These are phyloP conservation scores for Eucalyptus rudis DNA, from an alignment of 345 rosid species.

Conservation along the genomic window DNA sequence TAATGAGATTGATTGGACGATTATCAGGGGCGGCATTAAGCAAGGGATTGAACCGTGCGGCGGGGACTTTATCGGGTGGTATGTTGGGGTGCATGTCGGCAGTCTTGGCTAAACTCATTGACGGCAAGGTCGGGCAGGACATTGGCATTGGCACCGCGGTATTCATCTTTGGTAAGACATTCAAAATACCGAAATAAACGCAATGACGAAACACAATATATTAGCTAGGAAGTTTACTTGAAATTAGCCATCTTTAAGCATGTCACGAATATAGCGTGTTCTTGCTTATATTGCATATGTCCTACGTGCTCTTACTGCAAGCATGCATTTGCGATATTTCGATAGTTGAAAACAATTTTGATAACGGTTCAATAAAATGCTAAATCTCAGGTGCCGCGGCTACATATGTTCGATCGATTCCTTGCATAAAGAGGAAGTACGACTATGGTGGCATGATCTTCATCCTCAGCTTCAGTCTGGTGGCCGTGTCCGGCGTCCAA, in stretches of 20 bases:
- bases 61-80: slow-evolving; percentile 56
- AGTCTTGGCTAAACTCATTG: slow-evolving; percentile 6
- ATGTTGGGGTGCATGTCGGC: slow-evolving; percentile 43
- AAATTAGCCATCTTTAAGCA: not conserved
- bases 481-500: slow-evolving; percentile 47
- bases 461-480: slow-evolving; percentile 77
- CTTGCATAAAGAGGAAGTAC: slow-evolving; percentile 40
- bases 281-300: not conserved
- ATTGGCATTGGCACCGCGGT: slow-evolving; percentile 23
- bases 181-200: not conserved
- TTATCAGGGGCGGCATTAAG: slow-evolving; percentile 48
- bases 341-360: not conserved
- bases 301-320: not conserved
- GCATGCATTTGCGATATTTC: not conserved
- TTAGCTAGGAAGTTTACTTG: not conserved
- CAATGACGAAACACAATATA: not conserved
- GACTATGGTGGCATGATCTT: slow-evolving; percentile 70
- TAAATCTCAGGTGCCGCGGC: slow-evolving; percentile 37
- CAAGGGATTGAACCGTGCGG: slow-evolving; percentile 55
- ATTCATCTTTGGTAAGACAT: slow-evolving; percentile 36
- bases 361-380: not conserved
- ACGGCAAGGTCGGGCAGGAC: slow-evolving; percentile 25
- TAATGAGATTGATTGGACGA: not conserved
- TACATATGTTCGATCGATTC: slow-evolving; percentile 48
- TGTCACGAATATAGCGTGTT: not conserved